These are phyloP conservation scores for Leucogyrophana mollusca DNA, from an alignment of 768 basidiomycete genomes.

Conservation along the genomic window DNA sequence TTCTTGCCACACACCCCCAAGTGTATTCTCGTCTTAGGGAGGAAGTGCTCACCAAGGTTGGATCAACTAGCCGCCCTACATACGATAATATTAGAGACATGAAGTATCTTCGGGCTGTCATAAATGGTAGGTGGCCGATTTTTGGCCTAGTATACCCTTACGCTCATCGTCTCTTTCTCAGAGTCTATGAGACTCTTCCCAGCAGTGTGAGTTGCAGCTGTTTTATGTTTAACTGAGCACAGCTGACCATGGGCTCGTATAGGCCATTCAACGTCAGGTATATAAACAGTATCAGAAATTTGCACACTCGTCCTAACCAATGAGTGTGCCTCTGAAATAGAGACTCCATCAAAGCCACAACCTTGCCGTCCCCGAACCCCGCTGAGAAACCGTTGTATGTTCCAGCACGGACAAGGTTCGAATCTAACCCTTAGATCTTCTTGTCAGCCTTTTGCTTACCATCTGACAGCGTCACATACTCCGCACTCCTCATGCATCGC, in stretches of 20 bases:
- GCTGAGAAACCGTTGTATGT: slow-evolving; percentile 24
- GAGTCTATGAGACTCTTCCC: slow-evolving; percentile 62
- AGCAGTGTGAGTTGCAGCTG: slow-evolving; percentile 32
- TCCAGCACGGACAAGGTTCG: slow-evolving; percentile 42
- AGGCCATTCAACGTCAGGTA: slow-evolving; percentile 51
- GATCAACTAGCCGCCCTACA: slow-evolving; percentile 45
- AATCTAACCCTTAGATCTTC: neutral
- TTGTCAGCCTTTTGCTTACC: neutral
- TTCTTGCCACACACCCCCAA: slow-evolving; percentile 49
- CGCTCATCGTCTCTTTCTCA: slow-evolving; percentile 9
- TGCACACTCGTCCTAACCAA: neutral
- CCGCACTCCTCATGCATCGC: slow-evolving; percentile 65
- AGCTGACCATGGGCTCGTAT: neutral
- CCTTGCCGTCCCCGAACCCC: slow-evolving; percentile 35
- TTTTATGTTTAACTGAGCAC: neutral
- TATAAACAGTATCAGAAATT: too few relatives aligned
- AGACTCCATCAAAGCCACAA: slow-evolving; percentile 39
- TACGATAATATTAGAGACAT: slow-evolving; percentile 57
- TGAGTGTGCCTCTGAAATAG: neutral
- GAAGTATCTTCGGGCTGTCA: slow-evolving; percentile 63
- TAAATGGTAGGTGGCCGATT: slow-evolving; percentile 46
- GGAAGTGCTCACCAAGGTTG: slow-evolving; percentile 54
- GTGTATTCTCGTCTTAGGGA: slow-evolving; percentile 47
- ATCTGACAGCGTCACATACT: slow-evolving; percentile 42
- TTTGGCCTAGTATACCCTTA: neutral